These are phyloP conservation scores for Stenocarpella maydis DNA, from an alignment of 2,329 filamentous ascomycete species.

Conservation along the genomic window DNA sequence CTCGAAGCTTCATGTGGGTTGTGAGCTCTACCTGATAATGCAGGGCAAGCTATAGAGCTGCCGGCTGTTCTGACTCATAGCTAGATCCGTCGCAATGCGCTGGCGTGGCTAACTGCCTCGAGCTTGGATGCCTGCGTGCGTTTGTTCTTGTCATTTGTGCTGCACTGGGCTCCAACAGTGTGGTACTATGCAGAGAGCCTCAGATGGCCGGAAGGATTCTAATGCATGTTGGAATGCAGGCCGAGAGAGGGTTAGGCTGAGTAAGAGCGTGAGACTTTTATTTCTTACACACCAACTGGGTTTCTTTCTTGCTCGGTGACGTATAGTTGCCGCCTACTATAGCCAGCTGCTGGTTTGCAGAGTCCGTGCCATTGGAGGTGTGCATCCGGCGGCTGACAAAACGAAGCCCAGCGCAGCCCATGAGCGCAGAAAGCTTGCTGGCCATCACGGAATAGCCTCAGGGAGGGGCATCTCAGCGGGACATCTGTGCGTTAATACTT, in stretches of 20 bases:
- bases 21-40: slow-evolving; percentile 24
- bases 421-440: slow-evolving; percentile 22
- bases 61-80: slow-evolving; percentile 27
- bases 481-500: slow-evolving; percentile 17
- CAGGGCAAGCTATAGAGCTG: not conserved
- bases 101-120: slow-evolving; percentile 24
- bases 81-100: slow-evolving; percentile 24
- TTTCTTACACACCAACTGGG: slow-evolving; percentile 29
- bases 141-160: not conserved
- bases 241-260: slow-evolving; percentile 18
- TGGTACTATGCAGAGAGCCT: slow-evolving; percentile 26
- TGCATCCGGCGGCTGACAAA: slow-evolving; percentile 25
- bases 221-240: not conserved
- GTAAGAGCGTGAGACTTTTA: slow-evolving; percentile 28
- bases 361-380: not conserved
- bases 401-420: no score
- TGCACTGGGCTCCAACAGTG: not conserved
- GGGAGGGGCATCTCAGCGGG: not conserved
- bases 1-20: slow-evolving; percentile 32
- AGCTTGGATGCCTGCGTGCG: slow-evolving; percentile 18
- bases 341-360: slow-evolving; percentile 12
- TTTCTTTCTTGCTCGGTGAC: not conserved
- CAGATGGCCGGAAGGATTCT: slow-evolving; percentile 1
- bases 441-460: not conserved
- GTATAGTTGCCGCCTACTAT: slow-evolving; percentile 26